Base-by-base conservation (phyloP, 495 filamentous ascomycete species). In the Bryoglossum gracile region DNA sequence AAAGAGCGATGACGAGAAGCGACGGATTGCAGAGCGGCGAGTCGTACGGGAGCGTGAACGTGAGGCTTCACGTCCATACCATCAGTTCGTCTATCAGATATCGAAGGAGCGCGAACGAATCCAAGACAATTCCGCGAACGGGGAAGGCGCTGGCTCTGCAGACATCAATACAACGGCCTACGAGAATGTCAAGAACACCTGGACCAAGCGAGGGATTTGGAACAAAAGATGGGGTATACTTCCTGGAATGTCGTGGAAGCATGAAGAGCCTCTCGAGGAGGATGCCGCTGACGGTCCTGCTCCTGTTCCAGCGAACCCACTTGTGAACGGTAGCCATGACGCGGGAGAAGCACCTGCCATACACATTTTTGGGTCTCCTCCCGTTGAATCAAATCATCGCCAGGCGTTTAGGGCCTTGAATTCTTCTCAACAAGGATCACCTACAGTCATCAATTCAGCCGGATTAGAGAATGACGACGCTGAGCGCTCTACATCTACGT, bases 61-160 rank as follows among this genome's bases (percentile, higher is more conserved):
- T 24, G 51, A 60, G 33, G 59, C 61, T 6, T 64, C 61, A 22
- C 54, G 56, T 26, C 63, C 57, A 30, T 55, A 62, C 37, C 11
- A 62, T 46, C 57, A 62, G 50, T 64, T 65, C 37, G 3, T 60
- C 19, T 66, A 54, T 43, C 60, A 66, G 38, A 11, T 63, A 43
- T 55, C 43, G 23, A 53, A 53, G 28, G 54, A 62, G 54, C 22
- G 42, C 17, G 51, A 62, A 49, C 13, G 57, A 18, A 50, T 66
- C 16, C 23, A 41, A 39, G 48, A 53, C 23, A 21, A 47, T 9
- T n/a, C n/a, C 8, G 19, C n/a, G 8, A 38, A 37, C 21, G 24
- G 37, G n/a, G 28, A 22, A 34, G 22, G 48, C 23, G 28, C 38
- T 48, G 30, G 19, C 23, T 4, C 14, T 19, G 22, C 14, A 9